These are phyloP conservation scores for Lentinula boryana DNA, from an alignment of 768 basidiomycete species.

Conservation along the genomic window DNA sequence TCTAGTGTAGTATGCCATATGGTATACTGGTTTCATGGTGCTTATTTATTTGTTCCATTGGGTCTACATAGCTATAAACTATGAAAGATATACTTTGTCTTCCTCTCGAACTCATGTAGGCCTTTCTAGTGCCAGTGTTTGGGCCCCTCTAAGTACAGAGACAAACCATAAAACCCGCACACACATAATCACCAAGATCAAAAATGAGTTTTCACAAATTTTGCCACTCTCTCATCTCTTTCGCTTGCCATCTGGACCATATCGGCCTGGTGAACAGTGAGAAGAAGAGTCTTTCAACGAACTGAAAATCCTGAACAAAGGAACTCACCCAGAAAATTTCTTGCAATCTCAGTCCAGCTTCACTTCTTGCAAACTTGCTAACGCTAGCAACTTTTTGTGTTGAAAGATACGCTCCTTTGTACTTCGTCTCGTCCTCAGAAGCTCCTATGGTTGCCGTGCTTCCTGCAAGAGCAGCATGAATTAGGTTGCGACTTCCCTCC, in stretches of 20 bases:
- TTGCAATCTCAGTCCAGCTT: background rate
- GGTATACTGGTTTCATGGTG: too few species aligned
- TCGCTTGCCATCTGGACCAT: background rate
- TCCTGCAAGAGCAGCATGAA: slow-evolving; percentile 22
- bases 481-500: slow-evolving; percentile 26
- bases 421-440: background rate
- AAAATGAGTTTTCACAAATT: background rate
- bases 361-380: background rate
- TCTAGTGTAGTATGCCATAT: too few species aligned
- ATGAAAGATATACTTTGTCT: too few species aligned
- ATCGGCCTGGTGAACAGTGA: background rate
- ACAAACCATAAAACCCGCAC: too few species aligned
- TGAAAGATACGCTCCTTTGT: background rate
- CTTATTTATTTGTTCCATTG: too few species aligned
- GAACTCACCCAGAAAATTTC: background rate
- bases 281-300: background rate
- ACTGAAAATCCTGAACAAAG: background rate
- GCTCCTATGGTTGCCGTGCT: background rate
- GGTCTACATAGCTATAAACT: too few species aligned
- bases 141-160: too few species aligned
- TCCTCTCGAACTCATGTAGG: too few species aligned
- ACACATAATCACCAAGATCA: background rate
- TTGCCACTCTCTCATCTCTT: background rate
- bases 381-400: background rate
- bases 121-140: too few species aligned